Evolutionary conservation across 2,329 filamentous ascomycete species (phyloP).

Genomic region (Trichoderma semiorbis): DNA sequence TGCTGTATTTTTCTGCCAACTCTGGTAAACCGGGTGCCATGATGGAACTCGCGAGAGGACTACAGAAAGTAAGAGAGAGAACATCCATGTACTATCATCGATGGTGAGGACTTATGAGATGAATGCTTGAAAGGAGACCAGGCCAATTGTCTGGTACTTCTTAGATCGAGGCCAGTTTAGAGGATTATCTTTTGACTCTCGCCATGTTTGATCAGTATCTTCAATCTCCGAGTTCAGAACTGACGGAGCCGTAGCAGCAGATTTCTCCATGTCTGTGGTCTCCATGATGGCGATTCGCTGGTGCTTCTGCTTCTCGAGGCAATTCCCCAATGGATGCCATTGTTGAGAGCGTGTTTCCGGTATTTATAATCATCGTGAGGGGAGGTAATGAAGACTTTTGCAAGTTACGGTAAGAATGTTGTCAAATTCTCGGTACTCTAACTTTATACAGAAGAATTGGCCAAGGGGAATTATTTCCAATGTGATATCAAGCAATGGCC

Average conservation of each 20-base stretch:
- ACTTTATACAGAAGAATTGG: not conserved
- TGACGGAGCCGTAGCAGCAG: not conserved
- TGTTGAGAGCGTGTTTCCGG: not conserved
- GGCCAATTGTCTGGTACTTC: not conserved
- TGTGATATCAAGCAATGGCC: not conserved
- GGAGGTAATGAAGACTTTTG: not conserved
- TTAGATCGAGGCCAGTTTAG: not conserved
- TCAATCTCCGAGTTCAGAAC: not conserved
- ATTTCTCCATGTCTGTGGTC: not conserved
- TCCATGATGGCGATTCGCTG: not conserved
- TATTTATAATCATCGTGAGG: not conserved
- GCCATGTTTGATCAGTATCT: not conserved
- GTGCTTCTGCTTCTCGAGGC: not conserved
- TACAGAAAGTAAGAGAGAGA: not conserved
- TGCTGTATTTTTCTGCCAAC: not conserved
- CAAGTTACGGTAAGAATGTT: not conserved
- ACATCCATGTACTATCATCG: not conserved
- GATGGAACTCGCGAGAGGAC: constrained; percentile 5
- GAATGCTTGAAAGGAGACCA: constrained; percentile 1
- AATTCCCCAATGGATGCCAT: not conserved
- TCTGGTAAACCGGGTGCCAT: constrained; percentile 5
- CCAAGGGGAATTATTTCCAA: not conserved
- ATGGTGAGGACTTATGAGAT: not conserved
- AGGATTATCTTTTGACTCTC: not conserved
- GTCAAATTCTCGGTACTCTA: not conserved